Evolutionary conservation across 805 yeast genomes (phyloP), one percentile per base, ranked within the genome.

Genomic region (Diddensiella transvaalensis): DNA sequence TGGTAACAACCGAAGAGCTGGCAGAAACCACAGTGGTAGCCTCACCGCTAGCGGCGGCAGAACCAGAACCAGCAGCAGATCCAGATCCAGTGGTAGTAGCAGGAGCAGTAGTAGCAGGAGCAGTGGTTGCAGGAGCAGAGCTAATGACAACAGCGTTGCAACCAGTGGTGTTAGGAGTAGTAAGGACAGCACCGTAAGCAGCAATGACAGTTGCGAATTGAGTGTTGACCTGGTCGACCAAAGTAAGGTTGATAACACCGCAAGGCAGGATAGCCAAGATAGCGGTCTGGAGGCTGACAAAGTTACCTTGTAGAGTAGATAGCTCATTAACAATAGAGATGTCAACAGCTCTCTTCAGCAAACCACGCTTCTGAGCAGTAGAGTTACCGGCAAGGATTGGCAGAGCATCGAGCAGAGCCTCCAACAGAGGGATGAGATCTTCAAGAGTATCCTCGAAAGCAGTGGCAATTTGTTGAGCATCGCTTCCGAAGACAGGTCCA

Each of bases 51-150:
- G 32, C 32, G 13, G 32, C 38, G 8, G 18, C 38, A 35, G 38
- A 35, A 17, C 18, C 17, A n/a, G 38, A 10, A 17, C 21, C 21
- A 35, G 38, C 21, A 35, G 18, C 38, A 35, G 38, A n/a, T 8
- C 8, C 17, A n/a, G 21, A 6, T 8, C 8, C 38, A 15, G 38
- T 15, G 17, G 17, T 8, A 35, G 38, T 8, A 8, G 8, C 38
- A 17, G 17, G 8, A 15, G 38, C 13, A 22, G 35, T 52, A 13
- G 50, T 15, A 17, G 38, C 8, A 35, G 38, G 38, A 35, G 38
- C 38, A n/a, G 38, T 6, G 15, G 38, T 8, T 8, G 13, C 13
- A 26, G 32, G 32, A 13, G 13, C 32, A 35, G 38, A 17, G 21
- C 21, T 35, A 8, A 13, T 17, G 38, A 35, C 21, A 35, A 35